Conservation (phyloP, 2,329 filamentous ascomycete species). For the Hirsutella minnesotensis region DNA sequence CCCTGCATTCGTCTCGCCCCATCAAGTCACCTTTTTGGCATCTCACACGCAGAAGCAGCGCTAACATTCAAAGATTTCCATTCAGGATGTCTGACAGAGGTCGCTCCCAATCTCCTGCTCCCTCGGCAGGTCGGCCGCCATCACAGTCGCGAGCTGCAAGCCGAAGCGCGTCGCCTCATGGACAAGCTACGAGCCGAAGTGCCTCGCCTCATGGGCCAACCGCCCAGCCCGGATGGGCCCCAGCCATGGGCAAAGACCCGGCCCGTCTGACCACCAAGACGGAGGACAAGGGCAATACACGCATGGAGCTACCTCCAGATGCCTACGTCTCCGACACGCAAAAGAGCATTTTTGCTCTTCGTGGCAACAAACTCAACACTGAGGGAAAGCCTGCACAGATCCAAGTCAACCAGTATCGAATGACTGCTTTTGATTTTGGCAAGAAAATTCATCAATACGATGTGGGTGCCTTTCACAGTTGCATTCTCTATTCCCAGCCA, state of each 20-base stretch:
- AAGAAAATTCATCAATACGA: slow-evolving; percentile 73
- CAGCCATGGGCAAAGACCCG: slow-evolving; percentile 31
- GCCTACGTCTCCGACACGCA: slow-evolving; percentile 31
- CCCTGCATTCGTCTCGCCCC: not conserved
- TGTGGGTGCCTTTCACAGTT: slow-evolving; percentile 38
- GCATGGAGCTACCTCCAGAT: slow-evolving; percentile 47
- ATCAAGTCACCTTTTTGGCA: not conserved
- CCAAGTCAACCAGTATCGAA: slow-evolving; percentile 63
- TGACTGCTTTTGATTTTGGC: slow-evolving; percentile 43
- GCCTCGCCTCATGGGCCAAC: slow-evolving; percentile 6
- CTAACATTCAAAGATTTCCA: not conserved
- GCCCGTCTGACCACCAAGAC: slow-evolving; percentile 19
- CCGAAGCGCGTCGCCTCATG: slow-evolving; percentile 6
- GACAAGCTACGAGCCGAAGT: too few relatives aligned
- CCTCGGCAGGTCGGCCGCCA: slow-evolving; percentile 1
- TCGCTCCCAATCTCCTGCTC: slow-evolving; percentile 10
- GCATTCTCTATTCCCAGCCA: not conserved
- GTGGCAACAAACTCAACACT: slow-evolving; percentile 36
- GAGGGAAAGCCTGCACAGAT: slow-evolving; percentile 43
- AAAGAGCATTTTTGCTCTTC: slow-evolving; percentile 22
- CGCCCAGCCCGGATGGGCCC: slow-evolving; percentile 12
- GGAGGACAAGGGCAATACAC: slow-evolving; percentile 26
- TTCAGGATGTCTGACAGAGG: slow-evolving; percentile 21
- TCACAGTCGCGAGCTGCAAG: slow-evolving; percentile 3
- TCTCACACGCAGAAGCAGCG: not conserved